Evolutionary conservation across 2,329 filamentous ascomycete species (phyloP).

Genomic region (Pseudogymnoascus pannorum): DNA sequence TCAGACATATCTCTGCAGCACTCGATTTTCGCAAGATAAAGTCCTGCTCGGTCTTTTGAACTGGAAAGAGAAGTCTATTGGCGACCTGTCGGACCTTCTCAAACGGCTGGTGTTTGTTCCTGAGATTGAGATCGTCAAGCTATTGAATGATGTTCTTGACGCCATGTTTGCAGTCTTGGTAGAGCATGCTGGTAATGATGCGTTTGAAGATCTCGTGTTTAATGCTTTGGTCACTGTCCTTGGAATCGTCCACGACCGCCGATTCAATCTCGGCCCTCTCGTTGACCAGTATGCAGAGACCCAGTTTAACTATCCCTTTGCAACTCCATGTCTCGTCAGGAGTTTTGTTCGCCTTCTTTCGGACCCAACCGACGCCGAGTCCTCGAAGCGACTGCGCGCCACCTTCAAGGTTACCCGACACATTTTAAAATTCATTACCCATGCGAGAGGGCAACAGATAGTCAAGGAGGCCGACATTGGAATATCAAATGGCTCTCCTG

Average conservation of each 20-base stretch:
- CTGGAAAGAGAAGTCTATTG: constrained; percentile 71
- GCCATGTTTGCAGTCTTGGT: constrained; percentile 86
- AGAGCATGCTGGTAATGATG: constrained; percentile 82
- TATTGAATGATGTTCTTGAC: constrained; percentile 82
- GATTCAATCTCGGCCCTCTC: constrained; percentile 84
- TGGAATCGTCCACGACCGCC: constrained; percentile 86
- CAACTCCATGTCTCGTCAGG: constrained; percentile 77
- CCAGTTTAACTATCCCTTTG: constrained; percentile 88
- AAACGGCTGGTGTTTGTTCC: constrained; percentile 86
- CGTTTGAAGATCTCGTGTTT: constrained; percentile 89
- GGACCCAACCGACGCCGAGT: constrained; percentile 75
- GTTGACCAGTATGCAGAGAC: constrained; percentile 87
- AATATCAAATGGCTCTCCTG: constrained; percentile 64
- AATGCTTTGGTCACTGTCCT: constrained; percentile 82
- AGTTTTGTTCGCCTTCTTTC: constrained; percentile 80
- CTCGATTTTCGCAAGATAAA: constrained; percentile 87
- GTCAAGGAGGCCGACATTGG: constrained; percentile 84
- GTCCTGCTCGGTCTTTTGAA: constrained; percentile 74
- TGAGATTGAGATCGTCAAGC: constrained; percentile 95
- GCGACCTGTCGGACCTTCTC: constrained; percentile 65
- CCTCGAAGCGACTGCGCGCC: constrained; percentile 74
- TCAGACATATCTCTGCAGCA: constrained; percentile 87
- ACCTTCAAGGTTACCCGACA: constrained; percentile 94
- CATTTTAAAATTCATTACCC: constrained; percentile 89
- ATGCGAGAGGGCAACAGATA: constrained; percentile 77